Conservation (phyloP, 805 yeast genomes). For the Candida hungchunana region DNA sequence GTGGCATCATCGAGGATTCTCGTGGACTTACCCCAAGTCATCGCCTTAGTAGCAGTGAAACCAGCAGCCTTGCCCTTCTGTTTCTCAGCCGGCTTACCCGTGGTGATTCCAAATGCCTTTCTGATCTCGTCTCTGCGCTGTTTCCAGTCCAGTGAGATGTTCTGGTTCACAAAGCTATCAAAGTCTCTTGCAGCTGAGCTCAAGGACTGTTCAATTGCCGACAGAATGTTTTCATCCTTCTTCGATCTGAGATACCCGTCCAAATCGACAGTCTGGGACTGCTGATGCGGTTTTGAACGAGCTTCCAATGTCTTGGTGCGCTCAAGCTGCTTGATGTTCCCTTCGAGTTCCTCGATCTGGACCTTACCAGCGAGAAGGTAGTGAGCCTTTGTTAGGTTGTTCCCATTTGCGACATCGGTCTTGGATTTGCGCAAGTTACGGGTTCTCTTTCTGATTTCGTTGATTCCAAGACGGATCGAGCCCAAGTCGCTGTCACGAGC, state of each 20-base stretch:
- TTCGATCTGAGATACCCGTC: conserved; percentile 62
- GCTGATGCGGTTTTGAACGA: conserved; percentile 19
- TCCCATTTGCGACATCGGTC: conserved; percentile 32
- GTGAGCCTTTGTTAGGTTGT: conserved; percentile 65
- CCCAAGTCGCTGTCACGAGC: conserved; percentile 63
- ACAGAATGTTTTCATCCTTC: conserved; percentile 76
- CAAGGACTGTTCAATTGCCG: conserved; percentile 79
- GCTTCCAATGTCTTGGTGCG: conserved; percentile 28
- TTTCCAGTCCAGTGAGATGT: conserved; percentile 80
- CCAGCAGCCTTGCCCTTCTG: conserved; percentile 10
- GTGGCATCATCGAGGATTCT: conserved; percentile 28
- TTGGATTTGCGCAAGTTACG: conserved; percentile 46
- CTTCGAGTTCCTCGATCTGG: conserved; percentile 76
- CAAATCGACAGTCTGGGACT: conserved; percentile 35
- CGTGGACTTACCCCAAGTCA: conserved; percentile 30
- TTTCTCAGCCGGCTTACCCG: conserved; percentile 27
- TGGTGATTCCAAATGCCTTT: conserved; percentile 60
- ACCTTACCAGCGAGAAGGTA: conserved; percentile 89
- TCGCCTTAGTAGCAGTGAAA: background rate
- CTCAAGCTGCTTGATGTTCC: conserved; percentile 42
- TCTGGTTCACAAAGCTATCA: conserved; percentile 68
- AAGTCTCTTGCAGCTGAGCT: conserved; percentile 75
- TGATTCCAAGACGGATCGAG: conserved; percentile 72
- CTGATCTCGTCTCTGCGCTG: conserved; percentile 69
- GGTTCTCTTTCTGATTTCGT: conserved; percentile 71